phyloP scores from a whole-genome alignment of 2,329 filamentous ascomycete species.

The Calonectria pseudoturangicola region DNA sequence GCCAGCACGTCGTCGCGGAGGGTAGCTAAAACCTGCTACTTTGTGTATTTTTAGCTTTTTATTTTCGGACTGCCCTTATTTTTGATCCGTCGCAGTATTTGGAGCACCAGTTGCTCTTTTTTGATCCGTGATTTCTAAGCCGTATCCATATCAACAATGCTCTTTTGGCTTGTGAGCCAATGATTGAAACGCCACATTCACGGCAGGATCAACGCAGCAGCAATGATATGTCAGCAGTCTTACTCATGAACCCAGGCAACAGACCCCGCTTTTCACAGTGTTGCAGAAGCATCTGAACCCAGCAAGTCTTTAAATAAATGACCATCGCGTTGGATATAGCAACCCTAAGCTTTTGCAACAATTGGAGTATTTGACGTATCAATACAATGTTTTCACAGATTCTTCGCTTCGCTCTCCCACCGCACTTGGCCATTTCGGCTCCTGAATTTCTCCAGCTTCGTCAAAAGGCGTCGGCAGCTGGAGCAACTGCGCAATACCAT shows the following conservation, averaged over 20 bases:
- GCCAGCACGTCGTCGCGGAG: too few species aligned
- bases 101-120: too few species aligned
- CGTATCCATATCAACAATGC: not conserved
- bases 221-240: constrained; percentile 8
- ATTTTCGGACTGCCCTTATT: too few species aligned
- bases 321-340: not conserved
- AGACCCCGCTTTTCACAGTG: not conserved
- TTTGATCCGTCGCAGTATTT: too few species aligned
- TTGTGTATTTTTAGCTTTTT: too few species aligned
- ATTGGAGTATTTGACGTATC: not conserved
- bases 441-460: constrained; percentile 40
- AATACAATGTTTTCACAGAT: constrained; percentile 45
- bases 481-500: constrained; percentile 44
- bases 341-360: not conserved
- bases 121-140: not conserved
- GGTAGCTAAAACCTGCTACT: too few species aligned
- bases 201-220: not conserved
- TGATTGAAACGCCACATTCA: constrained; percentile 1
- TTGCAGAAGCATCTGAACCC: not conserved
- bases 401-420: constrained; percentile 44
- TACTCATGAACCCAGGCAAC: not conserved
- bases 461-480: constrained; percentile 37
- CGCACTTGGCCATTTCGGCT: constrained; percentile 38
- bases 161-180: not conserved
- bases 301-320: not conserved